Evolutionary conservation across 495 filamentous ascomycete species (phyloP), one percentile per base, ranked within the genome.

Genomic region (Echria macrotheca): DNA sequence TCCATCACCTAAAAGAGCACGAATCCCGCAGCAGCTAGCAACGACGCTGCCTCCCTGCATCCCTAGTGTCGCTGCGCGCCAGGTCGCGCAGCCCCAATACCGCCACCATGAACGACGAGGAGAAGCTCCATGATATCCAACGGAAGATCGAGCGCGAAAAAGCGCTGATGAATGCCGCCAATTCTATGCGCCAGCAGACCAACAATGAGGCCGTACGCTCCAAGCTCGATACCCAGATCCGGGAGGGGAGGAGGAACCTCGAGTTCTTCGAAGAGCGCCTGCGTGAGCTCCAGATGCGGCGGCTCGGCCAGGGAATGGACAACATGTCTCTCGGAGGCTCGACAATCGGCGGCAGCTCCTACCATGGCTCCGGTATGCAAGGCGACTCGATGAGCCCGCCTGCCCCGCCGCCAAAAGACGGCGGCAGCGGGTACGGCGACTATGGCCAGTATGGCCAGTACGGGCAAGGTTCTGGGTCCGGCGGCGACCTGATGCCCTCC

Each of bases 101-200:
- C 55, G 49, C 63, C 57, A 61, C 66, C 67, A 83, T 76, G 72
- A 83, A 82, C 74, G 79, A 87, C 68, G 89, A 95, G 58, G 85
- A 90, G 59, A 81, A 86, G 58, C 81, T 91, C 71, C 79, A 76
- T 70, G 86, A 91, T 71, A 87, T 97, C 74, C 81, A 85, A 72
- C 85, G 82, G 72, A 97, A 99, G 87, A 96, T 97, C 70, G 89
- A 96, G 77, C 81, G 93, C 67, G 94, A 99, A 69, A 90, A 91
- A 76, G 85, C 85, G 58, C 81, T 99, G 56, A 93, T 99, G 76
- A 84, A 87, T 68, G 90, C 87, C 56, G 94, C 94, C 44, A 88
- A 88, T 64, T 79, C 85, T 49, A 95, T 99, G 87, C 85, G 90
- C 74, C 86, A 89, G 72, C 89, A 91, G 60, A 96, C 91, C 58